Conservation (phyloP, 2,329 filamentous ascomycete species). For the Metarhizium robertsii region DNA sequence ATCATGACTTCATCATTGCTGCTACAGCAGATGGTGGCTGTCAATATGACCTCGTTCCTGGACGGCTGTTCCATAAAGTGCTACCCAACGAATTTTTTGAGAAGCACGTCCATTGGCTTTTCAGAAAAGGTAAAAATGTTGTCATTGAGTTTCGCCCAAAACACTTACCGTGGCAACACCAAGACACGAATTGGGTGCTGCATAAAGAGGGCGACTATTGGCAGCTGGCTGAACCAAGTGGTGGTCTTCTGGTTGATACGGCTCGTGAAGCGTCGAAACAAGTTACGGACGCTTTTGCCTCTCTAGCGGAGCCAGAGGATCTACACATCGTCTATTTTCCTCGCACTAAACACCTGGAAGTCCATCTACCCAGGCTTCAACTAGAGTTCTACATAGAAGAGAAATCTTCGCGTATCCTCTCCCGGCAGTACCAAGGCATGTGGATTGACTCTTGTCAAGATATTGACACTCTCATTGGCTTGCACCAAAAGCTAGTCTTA, state of each 20-base stretch:
- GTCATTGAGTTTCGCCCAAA: not conserved
- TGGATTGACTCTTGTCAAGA: conserved; percentile 34
- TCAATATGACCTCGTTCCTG: not conserved
- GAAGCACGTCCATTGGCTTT: not conserved
- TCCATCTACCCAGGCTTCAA: conserved; percentile 36
- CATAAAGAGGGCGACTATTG: not conserved
- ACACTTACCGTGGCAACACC: not conserved
- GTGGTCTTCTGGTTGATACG: not conserved
- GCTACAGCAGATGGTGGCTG: not conserved
- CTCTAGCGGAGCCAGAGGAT: not conserved
- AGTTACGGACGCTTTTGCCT: not conserved
- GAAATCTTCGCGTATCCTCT: conserved; percentile 23
- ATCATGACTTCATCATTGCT: not conserved
- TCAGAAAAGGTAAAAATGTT: not conserved
- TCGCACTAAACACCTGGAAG: conserved; percentile 14
- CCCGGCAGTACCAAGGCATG: conserved; percentile 41
- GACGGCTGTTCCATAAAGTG: not conserved
- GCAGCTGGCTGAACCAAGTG: not conserved
- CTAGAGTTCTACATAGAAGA: conserved; percentile 34
- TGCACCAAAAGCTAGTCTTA: conserved; percentile 40
- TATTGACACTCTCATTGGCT: conserved; percentile 38
- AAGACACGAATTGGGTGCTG: not conserved
- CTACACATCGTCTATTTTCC: conserved; percentile 2
- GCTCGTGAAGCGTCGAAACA: not conserved
- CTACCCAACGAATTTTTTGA: not conserved